phyloP scores from a whole-genome alignment of 164 flowering plant genomes.

The Chimonanthus salicifolius region DNA sequence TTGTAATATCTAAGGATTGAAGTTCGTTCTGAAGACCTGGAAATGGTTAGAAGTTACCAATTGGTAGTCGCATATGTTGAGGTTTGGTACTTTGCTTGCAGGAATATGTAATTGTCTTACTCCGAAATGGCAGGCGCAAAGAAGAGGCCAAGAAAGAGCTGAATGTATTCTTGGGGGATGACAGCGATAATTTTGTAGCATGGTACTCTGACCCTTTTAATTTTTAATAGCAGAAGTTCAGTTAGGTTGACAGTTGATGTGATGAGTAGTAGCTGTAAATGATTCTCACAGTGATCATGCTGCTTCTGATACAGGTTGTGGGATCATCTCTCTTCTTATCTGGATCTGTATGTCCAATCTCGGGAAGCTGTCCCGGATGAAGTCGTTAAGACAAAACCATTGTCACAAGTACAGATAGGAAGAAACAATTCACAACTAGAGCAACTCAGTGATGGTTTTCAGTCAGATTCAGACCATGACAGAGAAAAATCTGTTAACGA shows the following conservation, averaged over 20 bases:
- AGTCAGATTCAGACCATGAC: constrained; percentile 41
- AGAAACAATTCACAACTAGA: constrained; percentile 16
- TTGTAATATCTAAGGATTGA: too few relatives aligned
- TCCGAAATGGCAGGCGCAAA: constrained; percentile 80
- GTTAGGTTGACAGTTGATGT: not conserved
- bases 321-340: constrained; percentile 70
- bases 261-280: not conserved
- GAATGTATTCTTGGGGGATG: constrained; percentile 88
- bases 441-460: constrained; percentile 1
- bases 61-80: not conserved
- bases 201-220: constrained; percentile 43
- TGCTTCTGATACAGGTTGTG: constrained; percentile 63
- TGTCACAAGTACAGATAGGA: constrained; percentile 15
- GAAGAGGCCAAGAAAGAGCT: constrained; percentile 83
- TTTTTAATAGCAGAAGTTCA: not conserved
- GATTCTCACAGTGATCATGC: not conserved
- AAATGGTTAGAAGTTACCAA: not conserved
- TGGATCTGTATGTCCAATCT: constrained; percentile 50
- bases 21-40: not conserved
- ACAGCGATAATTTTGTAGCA: constrained; percentile 66
- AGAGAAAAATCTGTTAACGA: constrained; percentile 29
- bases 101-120: constrained; percentile 93
- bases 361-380: constrained; percentile 33
- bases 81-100: constrained; percentile 28
- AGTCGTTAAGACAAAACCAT: constrained; percentile 24